Percentiles rank a stretch among this genome's conserved stretches.
phyloP scores from a whole-genome alignment of 2,329 filamentous ascomycete genomes.

The Cytospora paraplurivora region DNA sequence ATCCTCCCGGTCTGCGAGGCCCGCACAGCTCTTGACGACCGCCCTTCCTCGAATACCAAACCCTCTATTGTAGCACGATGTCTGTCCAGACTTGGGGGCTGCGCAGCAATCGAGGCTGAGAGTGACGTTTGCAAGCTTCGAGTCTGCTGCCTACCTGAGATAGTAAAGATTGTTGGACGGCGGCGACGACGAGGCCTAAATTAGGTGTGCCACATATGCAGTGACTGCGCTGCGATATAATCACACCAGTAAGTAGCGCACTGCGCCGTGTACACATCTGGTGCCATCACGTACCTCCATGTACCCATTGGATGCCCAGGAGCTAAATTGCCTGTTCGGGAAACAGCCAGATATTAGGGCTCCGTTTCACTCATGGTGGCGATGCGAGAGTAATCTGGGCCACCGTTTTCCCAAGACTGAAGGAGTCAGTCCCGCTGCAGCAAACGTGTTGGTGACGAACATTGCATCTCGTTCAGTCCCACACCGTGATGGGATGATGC shows the following conservation, averaged over 20 bases:
- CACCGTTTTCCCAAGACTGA: not conserved
- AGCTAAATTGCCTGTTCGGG: not conserved
- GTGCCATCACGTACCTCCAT: not conserved
- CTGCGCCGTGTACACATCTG: not conserved
- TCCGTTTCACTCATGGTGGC: not conserved
- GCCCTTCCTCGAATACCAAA: not conserved
- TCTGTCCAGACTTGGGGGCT: not conserved
- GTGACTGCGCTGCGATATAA: not conserved
- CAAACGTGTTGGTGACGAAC: slow-evolving; percentile 6
- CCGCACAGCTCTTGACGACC: not conserved
- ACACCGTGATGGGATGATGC: slow-evolving; percentile 6
- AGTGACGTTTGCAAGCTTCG: not conserved
- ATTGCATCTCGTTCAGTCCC: slow-evolving; percentile 5
- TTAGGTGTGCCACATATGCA: not conserved
- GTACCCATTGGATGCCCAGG: not conserved
- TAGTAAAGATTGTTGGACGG: not conserved
- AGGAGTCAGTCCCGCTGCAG: not conserved
- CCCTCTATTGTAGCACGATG: not conserved
- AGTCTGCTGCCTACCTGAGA: not conserved
- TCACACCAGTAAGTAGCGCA: not conserved
- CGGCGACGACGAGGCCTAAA: not conserved
- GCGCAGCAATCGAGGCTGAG: not conserved
- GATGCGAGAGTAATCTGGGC: not conserved
- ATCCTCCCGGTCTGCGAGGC: slow-evolving; percentile 1
- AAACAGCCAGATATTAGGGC: not conserved